Conservation (phyloP, 306 rosid genomes). For the Pyrus bretschneideri region DNA sequence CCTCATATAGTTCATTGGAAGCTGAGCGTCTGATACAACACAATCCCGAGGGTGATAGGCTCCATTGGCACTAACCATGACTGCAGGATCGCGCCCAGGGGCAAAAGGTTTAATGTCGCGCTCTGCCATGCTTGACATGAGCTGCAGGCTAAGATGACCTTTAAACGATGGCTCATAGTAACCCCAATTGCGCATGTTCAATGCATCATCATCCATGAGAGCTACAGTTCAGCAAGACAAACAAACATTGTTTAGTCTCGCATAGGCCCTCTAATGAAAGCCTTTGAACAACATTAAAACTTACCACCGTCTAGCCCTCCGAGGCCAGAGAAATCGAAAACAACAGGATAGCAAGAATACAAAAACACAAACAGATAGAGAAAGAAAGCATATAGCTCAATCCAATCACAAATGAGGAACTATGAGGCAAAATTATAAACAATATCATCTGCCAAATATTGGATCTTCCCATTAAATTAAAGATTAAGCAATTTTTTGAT, state of each 20-base stretch:
- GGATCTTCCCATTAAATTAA: constrained; percentile 4
- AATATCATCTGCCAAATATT: neutral
- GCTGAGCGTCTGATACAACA: constrained; percentile 49
- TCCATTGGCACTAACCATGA: constrained; percentile 52
- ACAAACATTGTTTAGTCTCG: constrained; percentile 15
- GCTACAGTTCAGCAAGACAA: constrained; percentile 40
- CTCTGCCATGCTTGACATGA: constrained; percentile 77
- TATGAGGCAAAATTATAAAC: neutral
- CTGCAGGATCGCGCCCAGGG: constrained; percentile 62
- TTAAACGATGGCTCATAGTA: constrained; percentile 83
- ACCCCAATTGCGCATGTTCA: constrained; percentile 97
- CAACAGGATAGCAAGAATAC: neutral
- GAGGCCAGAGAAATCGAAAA: neutral
- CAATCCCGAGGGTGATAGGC: constrained; percentile 54
- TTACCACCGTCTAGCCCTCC: neutral
- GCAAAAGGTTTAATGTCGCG: constrained; percentile 63
- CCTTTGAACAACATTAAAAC: neutral
- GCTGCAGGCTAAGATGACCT: constrained; percentile 88
- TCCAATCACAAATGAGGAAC: neutral
- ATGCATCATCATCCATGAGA: constrained; percentile 82
- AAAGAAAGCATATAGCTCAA: neutral
- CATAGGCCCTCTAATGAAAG: constrained; percentile 14
- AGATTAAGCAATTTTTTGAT: constrained; percentile 5
- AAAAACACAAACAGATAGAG: neutral
- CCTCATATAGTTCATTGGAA: constrained; percentile 59